Evolutionary conservation across 1,284 basidiomycete species (phyloP).

Genomic region (Thecaphora thlaspeos): DNA sequence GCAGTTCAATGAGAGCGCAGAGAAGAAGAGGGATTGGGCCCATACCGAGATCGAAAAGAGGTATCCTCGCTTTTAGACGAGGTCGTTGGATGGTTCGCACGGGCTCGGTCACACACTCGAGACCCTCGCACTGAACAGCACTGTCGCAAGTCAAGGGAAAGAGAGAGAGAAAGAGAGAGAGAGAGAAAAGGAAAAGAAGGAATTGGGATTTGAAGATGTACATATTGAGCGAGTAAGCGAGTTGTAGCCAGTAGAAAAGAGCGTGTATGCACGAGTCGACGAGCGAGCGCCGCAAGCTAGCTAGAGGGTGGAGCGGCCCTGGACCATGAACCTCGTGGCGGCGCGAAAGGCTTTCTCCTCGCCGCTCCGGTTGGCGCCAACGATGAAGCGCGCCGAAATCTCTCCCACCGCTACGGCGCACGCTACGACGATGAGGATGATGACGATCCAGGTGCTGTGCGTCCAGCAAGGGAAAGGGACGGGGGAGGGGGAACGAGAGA

Average conservation of each 20-base stretch:
- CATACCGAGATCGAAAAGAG: conserved; percentile 7
- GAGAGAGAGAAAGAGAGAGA: too few species aligned
- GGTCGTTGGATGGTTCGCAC: too few species aligned
- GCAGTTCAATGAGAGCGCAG: conserved; percentile 8
- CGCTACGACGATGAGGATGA: conserved; percentile 87
- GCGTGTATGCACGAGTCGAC: too few species aligned
- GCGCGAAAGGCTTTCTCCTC: conserved; percentile 6
- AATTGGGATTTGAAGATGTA: too few species aligned
- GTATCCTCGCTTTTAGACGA: conserved; percentile 17
- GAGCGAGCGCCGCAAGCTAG: too few species aligned
- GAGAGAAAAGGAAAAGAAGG: too few species aligned
- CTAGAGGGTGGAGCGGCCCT: neutral
- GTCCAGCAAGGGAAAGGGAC: neutral
- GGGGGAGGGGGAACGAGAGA: neutral
- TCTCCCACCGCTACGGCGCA: conserved; percentile 84
- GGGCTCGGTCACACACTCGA: too few species aligned
- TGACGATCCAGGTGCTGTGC: conserved; percentile 77
- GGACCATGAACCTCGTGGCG: neutral
- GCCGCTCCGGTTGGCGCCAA: conserved; percentile 55
- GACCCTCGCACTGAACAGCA: too few species aligned
- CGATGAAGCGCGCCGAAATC: conserved; percentile 74
- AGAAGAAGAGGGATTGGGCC: conserved; percentile 14
- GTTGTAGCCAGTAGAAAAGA: too few species aligned
- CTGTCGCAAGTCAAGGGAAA: too few species aligned
- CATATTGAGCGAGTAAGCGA: too few species aligned